A percentile compares a stretch with the other conserved stretches of the same genome.
phyloP scores from a whole-genome alignment of 331 rosid genomes.

The Malus hybrid region DNA sequence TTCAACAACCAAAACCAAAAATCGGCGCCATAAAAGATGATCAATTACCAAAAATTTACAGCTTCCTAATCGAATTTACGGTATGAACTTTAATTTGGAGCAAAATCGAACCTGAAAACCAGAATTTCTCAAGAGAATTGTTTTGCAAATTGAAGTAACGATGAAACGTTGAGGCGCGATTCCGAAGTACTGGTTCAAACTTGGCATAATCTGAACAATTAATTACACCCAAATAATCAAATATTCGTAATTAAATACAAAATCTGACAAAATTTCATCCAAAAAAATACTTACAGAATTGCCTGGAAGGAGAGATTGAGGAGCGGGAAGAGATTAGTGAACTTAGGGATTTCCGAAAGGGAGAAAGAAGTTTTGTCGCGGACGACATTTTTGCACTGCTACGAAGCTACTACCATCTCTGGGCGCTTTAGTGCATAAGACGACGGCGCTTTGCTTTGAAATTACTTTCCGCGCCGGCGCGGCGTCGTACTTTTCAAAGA shows the following conservation, averaged over 20 bases:
- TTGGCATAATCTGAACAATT: slow-evolving; percentile 26
- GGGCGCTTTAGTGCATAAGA: not conserved
- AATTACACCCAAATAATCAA: not conserved
- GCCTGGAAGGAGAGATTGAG: slow-evolving; percentile 12
- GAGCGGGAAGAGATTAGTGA: slow-evolving; percentile 9
- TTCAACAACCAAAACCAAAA: not conserved
- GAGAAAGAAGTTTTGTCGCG: slow-evolving; percentile 16
- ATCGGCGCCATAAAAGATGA: not conserved
- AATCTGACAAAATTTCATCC: not conserved
- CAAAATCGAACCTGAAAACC: slow-evolving; percentile 24
- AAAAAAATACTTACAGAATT: slow-evolving; percentile 14
- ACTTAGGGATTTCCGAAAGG: slow-evolving; percentile 15
- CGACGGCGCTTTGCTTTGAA: not conserved
- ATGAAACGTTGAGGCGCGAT: slow-evolving; percentile 23
- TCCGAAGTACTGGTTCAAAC: slow-evolving; percentile 18
- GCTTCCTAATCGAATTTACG: not conserved
- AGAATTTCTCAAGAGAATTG: slow-evolving; percentile 19
- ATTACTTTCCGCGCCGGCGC: not conserved
- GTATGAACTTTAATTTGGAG: not conserved
- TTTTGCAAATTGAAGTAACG: not conserved
- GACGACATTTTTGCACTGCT: slow-evolving; percentile 6
- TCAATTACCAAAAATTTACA: not conserved
- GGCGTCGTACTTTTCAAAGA: too few species aligned
- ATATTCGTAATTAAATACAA: not conserved
- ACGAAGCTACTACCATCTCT: not conserved